Evolutionary conservation across 2,329 filamentous ascomycete genomes (phyloP), one percentile per base, ranked within the genome.

Genomic region (Emergomyces orientalis): DNA sequence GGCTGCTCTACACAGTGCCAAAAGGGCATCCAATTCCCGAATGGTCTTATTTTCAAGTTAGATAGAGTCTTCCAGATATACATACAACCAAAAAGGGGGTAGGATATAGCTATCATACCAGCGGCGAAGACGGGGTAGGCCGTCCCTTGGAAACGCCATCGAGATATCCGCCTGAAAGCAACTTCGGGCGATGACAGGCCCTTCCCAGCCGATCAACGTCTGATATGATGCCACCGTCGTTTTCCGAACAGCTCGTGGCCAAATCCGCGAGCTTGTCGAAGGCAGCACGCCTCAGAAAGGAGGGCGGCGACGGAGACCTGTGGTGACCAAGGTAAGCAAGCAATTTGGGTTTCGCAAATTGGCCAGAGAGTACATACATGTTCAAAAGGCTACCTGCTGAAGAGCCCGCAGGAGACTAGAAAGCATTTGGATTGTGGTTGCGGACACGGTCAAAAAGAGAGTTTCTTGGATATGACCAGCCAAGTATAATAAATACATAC

Each of bases 1-100:
- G 3, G 92, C 90, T 61, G 93, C 90, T 77, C 92, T 93, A 80
- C 93, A 97, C 32, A 99, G 82, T 52, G 94, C 91, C 32, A 97
- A 79, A 32, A 99, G 82, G 61, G 96, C 89, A 75, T 99, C 93
- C 68, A 96, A 88, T 80, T 99, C 95, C 70, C 90, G 87, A 61
- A 92, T 86, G 61, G 87, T 90, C 91, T 95, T 65, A 57, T 43
- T 22, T 27, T 27, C 61, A 55, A 64, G 32, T 59, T 49, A 59
- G 47, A 14, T 27, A 34, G 62, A 49, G 49, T 59, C 30, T 56
- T 39, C 54, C 19, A 41, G 9, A 25, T 30, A 57, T 56, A 41
- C 49, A 54, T 22, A 32, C 17, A 37, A 14, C 9, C 3, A 13
- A 43, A 30, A 4, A 17, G 25, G 61, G 9, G 14, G 25, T 13